Evolutionary conservation across 1,284 basidiomycete species (phyloP).

Genomic region (Kalmanozyma brasiliensis): DNA sequence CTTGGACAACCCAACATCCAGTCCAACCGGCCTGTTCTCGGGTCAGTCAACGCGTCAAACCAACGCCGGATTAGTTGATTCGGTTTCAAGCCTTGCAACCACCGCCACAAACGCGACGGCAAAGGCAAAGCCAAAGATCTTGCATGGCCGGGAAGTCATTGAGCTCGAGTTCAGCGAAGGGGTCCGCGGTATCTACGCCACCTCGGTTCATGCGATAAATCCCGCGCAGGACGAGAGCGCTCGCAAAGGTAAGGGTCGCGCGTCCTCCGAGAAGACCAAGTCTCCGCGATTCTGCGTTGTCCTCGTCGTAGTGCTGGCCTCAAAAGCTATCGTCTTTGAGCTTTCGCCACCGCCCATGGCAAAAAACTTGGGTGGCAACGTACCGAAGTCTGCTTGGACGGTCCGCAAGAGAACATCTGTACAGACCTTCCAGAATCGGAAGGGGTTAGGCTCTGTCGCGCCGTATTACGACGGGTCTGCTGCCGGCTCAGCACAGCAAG

Average conservation of each 20-base stretch:
- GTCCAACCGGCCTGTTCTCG: slow-evolving; percentile 9
- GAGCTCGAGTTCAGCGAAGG: slow-evolving; percentile 61
- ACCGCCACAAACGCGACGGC: slow-evolving; percentile 27
- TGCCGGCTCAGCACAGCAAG: not conserved
- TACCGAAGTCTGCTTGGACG: slow-evolving; percentile 23
- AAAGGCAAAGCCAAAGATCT: slow-evolving; percentile 11
- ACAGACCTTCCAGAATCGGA: slow-evolving; percentile 38
- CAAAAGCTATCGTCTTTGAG: slow-evolving; percentile 54
- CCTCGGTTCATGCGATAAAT: slow-evolving; percentile 15
- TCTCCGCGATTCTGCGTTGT: slow-evolving; percentile 16
- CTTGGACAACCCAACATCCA: too few species aligned
- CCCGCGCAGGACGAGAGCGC: not conserved
- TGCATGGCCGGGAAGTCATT: slow-evolving; percentile 49
- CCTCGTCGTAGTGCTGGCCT: slow-evolving; percentile 49
- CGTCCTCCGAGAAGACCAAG: not conserved
- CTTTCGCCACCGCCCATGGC: slow-evolving; percentile 19
- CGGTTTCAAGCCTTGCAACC: slow-evolving; percentile 37
- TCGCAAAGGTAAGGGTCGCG: slow-evolving; percentile 24
- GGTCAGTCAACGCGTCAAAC: slow-evolving; percentile 7
- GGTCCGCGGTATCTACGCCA: slow-evolving; percentile 50
- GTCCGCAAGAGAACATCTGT: slow-evolving; percentile 41
- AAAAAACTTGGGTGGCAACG: not conserved
- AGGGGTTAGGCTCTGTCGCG: slow-evolving; percentile 40
- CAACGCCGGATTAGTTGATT: slow-evolving; percentile 20
- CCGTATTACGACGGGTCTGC: slow-evolving; percentile 4